These are phyloP conservation scores for Leishmania braziliensis DNA, from an alignment of 208 protist genomes.

Conservation along the genomic window DNA sequence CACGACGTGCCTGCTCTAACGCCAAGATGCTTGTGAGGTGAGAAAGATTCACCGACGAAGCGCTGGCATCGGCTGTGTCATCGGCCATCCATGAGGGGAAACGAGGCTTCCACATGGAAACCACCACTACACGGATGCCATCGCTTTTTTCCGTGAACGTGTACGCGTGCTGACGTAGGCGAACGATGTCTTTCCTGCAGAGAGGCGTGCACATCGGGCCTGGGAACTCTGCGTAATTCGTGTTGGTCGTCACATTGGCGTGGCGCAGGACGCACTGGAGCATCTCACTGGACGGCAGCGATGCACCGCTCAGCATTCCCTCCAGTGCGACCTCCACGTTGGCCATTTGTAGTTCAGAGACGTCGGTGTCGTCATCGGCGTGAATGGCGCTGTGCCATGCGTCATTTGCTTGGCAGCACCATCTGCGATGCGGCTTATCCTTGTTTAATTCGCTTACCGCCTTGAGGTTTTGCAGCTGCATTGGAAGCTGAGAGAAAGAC, in stretches of 20 bases:
- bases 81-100: slow-evolving; percentile 51
- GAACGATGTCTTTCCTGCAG: slow-evolving; percentile 42
- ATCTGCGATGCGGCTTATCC: slow-evolving; percentile 5
- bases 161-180: slow-evolving; percentile 39
- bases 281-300: background rate
- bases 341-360: background rate
- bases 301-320: background rate
- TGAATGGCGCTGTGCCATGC: slow-evolving; percentile 24
- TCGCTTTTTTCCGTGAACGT: slow-evolving; percentile 84
- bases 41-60: background rate
- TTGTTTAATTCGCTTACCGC: slow-evolving; percentile 13
- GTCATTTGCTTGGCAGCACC: slow-evolving; percentile 31
- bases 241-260: slow-evolving; percentile 20
- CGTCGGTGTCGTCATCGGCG: background rate
- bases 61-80: background rate
- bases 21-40: slow-evolving; percentile 19
- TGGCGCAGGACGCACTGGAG: slow-evolving; percentile 15
- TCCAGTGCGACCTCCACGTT: slow-evolving; percentile 8
- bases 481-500: background rate
- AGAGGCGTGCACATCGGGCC: slow-evolving; percentile 79
- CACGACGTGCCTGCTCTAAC: slow-evolving; percentile 17
- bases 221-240: slow-evolving; percentile 45
- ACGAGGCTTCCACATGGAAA: slow-evolving; percentile 26
- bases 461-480: slow-evolving; percentile 29
- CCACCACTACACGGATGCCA: slow-evolving; percentile 64